Evolutionary conservation across 192 early-diverging fungal genomes (phyloP), one percentile per base, ranked within the genome.

Genomic region (Linnemannia elongata): DNA sequence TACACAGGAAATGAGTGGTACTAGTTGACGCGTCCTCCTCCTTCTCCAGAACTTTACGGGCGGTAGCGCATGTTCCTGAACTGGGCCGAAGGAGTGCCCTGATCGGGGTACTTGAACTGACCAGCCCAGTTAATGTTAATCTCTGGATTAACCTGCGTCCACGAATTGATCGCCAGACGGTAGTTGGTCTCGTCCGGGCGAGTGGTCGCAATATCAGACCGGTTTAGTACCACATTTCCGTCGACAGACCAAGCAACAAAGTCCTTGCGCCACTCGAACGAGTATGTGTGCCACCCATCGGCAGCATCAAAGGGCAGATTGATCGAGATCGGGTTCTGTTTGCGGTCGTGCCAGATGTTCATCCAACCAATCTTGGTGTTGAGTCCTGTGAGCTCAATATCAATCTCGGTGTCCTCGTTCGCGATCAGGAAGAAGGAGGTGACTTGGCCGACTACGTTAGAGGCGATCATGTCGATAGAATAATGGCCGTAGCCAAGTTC

Each of bases 391-490:
- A 87, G 72, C 33, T 87, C 85, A 74, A 87, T 69, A 22, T 87
- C 85, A 38, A 87, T 81, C 47, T 87, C 85, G 0, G 85, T 66
- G 18, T 77, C 76, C 22, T 35, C 79, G 30, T 87, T 81, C n/a
- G 85, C 76, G 57, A 87, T 87, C 57, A 87, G 13, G 72, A 87
- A 87, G 78, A 87, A 81, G 0, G 85, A 52, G 9, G 85, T 81
- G 69, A 87, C 85, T 12, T 87, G 85, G 20, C 85, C 85, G 6
- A 81, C 79, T 2, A 87, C 76, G 52, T 78, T 81, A 20, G 85
- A 87, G 13, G 76, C 73, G 22, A 87, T 87, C 85, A 87, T 87
- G 66, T 87, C 85, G 44, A 87, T 81, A 1, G 85, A 81, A 38
- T 87, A 87, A 30, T 45, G 45, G 6, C 85, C 85, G 30, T 87